Evolutionary conservation across 192 early-diverging fungal species (phyloP).

Genomic region (Gonapodya sp.): DNA sequence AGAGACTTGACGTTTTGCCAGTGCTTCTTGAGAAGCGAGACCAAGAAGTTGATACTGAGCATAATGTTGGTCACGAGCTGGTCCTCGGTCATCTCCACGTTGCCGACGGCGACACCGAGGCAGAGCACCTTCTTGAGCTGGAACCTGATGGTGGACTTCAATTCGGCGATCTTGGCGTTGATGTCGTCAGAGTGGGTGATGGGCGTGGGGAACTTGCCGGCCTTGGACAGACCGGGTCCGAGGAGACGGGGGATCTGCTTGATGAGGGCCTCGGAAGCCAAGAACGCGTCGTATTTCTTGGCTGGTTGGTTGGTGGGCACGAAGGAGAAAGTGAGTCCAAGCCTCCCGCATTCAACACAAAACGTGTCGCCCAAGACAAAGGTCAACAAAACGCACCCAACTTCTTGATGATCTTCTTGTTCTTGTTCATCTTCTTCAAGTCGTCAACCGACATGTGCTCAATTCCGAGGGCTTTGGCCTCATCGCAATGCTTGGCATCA

Average conservation of each 20-base stretch:
- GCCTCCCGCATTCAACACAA: no score
- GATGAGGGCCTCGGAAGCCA: slow-evolving; percentile 93
- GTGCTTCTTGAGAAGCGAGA: slow-evolving; percentile 96
- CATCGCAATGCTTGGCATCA: slow-evolving; percentile 92
- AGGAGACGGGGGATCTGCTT: slow-evolving; percentile 99
- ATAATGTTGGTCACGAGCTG: slow-evolving; percentile 92
- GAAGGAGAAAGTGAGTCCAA: neutral
- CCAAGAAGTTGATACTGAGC: slow-evolving; percentile 97
- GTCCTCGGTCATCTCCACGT: slow-evolving; percentile 92
- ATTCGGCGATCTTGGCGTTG: slow-evolving; percentile 78
- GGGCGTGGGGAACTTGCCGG: slow-evolving; percentile 97
- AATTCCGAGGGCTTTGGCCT: slow-evolving; percentile 82
- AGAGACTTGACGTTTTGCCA: slow-evolving; percentile 99
- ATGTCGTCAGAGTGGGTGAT: slow-evolving; percentile 82
- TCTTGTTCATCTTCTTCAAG: slow-evolving; percentile 99
- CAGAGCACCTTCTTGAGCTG: slow-evolving; percentile 99
- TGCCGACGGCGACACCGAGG: slow-evolving; percentile 91
- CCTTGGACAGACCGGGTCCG: slow-evolving; percentile 96
- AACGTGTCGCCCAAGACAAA: no score
- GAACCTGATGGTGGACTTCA: slow-evolving; percentile 98
- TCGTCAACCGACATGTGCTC: slow-evolving; percentile 92
- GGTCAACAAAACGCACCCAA: slow-evolving; percentile 28
- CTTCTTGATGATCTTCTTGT: slow-evolving; percentile 99
- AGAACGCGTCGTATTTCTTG: slow-evolving; percentile 97
- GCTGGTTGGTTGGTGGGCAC: slow-evolving; percentile 26